phyloP scores from a whole-genome alignment of 768 basidiomycete species.

The Strobilomyces confusus region DNA sequence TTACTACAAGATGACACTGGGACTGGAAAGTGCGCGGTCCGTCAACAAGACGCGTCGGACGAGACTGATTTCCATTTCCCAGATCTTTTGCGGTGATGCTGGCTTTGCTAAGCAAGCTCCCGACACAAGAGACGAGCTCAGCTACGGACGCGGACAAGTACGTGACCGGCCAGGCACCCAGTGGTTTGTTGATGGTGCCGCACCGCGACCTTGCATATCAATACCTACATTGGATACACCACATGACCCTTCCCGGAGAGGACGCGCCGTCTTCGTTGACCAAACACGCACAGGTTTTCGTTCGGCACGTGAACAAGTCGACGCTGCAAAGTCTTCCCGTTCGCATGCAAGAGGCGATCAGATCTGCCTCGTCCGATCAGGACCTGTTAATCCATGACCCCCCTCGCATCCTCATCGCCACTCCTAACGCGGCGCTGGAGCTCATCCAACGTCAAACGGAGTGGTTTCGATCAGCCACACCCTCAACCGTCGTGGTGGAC shows the following conservation, averaged over 20 bases:
- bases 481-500: conserved; percentile 65
- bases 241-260: conserved; percentile 37
- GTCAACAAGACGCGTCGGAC: not conserved
- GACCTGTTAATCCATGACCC: conserved; percentile 37
- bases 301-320: conserved; percentile 43
- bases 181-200: conserved; percentile 63
- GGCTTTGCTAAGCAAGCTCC: conserved; percentile 58
- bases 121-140: conserved; percentile 24
- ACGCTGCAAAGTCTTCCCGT: conserved; percentile 16
- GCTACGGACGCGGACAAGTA: conserved; percentile 15
- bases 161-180: conserved; percentile 33
- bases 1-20: conserved; percentile 71
- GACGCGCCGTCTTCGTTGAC: conserved; percentile 33
- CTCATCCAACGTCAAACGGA: conserved; percentile 42
- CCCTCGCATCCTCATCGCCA: conserved; percentile 69
- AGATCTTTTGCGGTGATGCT: conserved; percentile 73
- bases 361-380: conserved; percentile 30
- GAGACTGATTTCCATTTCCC: conserved; percentile 1
- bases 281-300: conserved; percentile 55
- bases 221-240: conserved; percentile 60
- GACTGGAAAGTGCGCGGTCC: conserved; percentile 64
- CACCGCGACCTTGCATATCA: conserved; percentile 72
- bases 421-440: conserved; percentile 66
- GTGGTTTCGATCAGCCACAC: conserved; percentile 41
- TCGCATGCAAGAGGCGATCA: conserved; percentile 29